Evolutionary conservation across 163 green algal genomes (phyloP), one percentile per base, ranked within the genome.

Genomic region (Prototheca stagnorum): DNA sequence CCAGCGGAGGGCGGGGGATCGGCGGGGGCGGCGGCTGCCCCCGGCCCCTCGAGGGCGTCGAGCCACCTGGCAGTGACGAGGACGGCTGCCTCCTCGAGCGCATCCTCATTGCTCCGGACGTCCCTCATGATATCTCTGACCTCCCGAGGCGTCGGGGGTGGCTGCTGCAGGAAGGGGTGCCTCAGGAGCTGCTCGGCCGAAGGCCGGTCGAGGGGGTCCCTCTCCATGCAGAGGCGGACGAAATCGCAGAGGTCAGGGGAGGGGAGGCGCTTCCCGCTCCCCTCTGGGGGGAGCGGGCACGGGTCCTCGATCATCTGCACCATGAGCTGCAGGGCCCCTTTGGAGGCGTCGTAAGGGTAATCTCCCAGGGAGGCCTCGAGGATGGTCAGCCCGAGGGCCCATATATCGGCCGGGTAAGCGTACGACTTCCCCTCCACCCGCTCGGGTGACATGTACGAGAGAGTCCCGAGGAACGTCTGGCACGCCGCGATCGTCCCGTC

Each of bases 391-490:
- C 87, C 87, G 43, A 97, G 58, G 34, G 67, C 78, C 87, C 87
- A 97, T 43, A 96, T 84, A 68, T 97, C 87, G 2, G 80, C 74
- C 4, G 77, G 64, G 50, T 86, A 94, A 21, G 72, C 83, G 72
- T 97, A 97, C 7, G 80, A 67, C 56, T 75, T 44, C 45, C 78
- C 84, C 50, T 93, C 80, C 47, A 95, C 82, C 21, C 87, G 76
- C 70, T 97, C 87, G 0, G 87, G 87, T 0, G 75, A 88, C 88
- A 97, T 96, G 74, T 97, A 97, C 1, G 82, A 93, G 21, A 95
- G 79, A 0, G 88, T 95, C 39, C 87, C 87, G 16, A 84, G 60
- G 59, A 93, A 96, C 1, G 87, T 95, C 42, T 82, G 57, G 63
- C 84, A 94, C 78, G 84, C 59, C 26, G 83, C 85, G 8, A 92